A percentile compares a stretch with the other conserved stretches of the same genome.
Conservation (phyloP, 179 eudicot genomes). For the Sideroxylon spinosum region DNA sequence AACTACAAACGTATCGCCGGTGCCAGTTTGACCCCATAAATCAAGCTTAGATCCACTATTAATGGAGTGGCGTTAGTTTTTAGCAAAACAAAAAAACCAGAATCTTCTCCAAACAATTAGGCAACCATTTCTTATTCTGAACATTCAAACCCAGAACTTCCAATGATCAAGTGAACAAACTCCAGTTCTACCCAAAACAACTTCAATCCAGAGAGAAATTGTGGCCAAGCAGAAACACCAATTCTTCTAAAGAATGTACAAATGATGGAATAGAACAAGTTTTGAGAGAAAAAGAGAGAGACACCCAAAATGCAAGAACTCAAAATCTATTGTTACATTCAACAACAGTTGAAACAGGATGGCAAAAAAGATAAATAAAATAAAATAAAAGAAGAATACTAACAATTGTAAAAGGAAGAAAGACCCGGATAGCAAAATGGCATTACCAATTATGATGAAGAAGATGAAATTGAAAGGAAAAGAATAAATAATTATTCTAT, state of each 20-base stretch:
- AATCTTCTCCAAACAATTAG: conserved; percentile 4
- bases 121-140: background rate
- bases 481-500: too few relatives aligned
- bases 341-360: background rate
- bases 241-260: background rate
- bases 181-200: background rate
- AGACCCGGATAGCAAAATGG: background rate
- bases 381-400: background rate
- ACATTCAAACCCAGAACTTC: background rate
- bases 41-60: background rate
- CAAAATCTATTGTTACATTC: conserved; percentile 13
- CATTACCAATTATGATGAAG: background rate
- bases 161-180: background rate
- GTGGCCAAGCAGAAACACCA: too few relatives aligned
- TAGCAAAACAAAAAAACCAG: background rate
- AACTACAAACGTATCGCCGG: conserved; percentile 7
- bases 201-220: too few relatives aligned
- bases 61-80: conserved; percentile 1
- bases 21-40: background rate
- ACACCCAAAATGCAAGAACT: background rate
- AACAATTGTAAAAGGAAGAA: background rate
- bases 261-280: background rate
- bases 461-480: background rate
- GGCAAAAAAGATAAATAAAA: too few relatives aligned
- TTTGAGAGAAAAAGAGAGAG: conserved; percentile 6